Evolutionary conservation across 441 rosid species (phyloP).

Genomic region (Macaranga tanarius): DNA sequence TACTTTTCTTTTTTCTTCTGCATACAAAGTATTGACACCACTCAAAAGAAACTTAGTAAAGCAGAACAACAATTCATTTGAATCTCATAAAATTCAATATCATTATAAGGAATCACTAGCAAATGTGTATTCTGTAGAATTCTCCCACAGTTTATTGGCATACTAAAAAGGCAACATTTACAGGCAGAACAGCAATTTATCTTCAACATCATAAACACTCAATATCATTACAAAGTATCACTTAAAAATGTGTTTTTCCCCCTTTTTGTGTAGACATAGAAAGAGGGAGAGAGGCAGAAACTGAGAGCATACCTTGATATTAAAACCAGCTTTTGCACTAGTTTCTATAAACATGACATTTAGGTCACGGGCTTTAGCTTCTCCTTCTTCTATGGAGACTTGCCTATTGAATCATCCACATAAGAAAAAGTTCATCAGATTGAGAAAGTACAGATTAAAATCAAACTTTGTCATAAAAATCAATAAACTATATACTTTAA

Average conservation of each 20-base stretch:
- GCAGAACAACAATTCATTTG: no score
- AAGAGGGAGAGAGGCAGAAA: not conserved
- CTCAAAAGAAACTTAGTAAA: not conserved
- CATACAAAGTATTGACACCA: not conserved
- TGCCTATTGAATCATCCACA: slow-evolving; percentile 54
- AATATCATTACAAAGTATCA: not conserved
- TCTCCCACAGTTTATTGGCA: no score
- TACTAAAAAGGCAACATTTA: not conserved
- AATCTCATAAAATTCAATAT: no score
- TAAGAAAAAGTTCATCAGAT: not conserved
- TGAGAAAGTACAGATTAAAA: not conserved
- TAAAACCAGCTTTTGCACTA: slow-evolving; percentile 96
- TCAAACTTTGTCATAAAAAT: not conserved
- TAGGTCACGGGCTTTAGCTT: slow-evolving; percentile 81
- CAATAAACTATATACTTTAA: not conserved
- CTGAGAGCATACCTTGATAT: slow-evolving; percentile 56
- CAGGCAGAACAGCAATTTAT: not conserved
- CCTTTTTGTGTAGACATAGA: no score
- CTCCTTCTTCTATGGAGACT: slow-evolving; percentile 95
- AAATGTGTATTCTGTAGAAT: no score
- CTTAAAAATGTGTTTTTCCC: not conserved
- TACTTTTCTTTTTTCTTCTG: not conserved
- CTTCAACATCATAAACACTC: not conserved
- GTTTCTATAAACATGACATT: slow-evolving; percentile 93
- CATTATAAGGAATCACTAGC: no score